These are phyloP conservation scores for Austroboletus olivaceoglutinosus DNA, from an alignment of 1,284 basidiomycete species.

Conservation along the genomic window DNA sequence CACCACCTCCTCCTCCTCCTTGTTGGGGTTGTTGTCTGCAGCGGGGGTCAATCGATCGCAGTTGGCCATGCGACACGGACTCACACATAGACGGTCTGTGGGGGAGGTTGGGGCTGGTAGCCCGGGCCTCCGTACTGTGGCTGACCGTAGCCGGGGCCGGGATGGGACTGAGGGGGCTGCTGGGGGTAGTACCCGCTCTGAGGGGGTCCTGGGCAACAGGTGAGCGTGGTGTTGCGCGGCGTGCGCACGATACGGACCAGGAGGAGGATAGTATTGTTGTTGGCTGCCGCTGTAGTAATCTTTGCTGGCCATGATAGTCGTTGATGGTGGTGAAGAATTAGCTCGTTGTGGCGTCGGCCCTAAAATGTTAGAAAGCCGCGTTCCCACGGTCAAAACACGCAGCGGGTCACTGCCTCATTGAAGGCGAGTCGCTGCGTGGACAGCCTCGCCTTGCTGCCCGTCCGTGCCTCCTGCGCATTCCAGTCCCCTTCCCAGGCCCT, in stretches of 20 bases:
- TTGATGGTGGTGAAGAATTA: conserved; percentile 15
- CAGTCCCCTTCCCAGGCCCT: neutral
- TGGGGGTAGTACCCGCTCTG: conserved; percentile 77
- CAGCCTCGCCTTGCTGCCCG: neutral
- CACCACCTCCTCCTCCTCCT: conserved; percentile 40
- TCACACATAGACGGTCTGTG: conserved; percentile 76
- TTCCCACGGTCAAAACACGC: conserved; percentile 20
- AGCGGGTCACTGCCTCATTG: conserved; percentile 23
- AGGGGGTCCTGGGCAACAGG: conserved; percentile 46
- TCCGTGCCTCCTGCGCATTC: conserved; percentile 5
- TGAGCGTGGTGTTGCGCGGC: conserved; percentile 2
- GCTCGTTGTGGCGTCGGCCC: conserved; percentile 15
- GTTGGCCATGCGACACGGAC: neutral
- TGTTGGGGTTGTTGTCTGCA: conserved; percentile 55
- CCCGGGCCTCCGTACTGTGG: conserved; percentile 31
- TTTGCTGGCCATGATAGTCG: conserved; percentile 62
- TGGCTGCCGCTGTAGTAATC: conserved; percentile 65
- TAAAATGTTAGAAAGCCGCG: conserved; percentile 24
- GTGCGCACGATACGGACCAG: conserved; percentile 39
- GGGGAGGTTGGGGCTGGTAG: conserved; percentile 66
- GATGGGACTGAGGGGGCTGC: conserved; percentile 69
- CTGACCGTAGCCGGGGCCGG: conserved; percentile 38
- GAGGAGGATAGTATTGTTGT: conserved; percentile 66
- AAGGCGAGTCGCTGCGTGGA: conserved; percentile 22
- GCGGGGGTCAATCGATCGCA: conserved; percentile 10